Evolutionary conservation across 2,329 filamentous ascomycete species (phyloP).

Genomic region (Scedosporium dehoogii): DNA sequence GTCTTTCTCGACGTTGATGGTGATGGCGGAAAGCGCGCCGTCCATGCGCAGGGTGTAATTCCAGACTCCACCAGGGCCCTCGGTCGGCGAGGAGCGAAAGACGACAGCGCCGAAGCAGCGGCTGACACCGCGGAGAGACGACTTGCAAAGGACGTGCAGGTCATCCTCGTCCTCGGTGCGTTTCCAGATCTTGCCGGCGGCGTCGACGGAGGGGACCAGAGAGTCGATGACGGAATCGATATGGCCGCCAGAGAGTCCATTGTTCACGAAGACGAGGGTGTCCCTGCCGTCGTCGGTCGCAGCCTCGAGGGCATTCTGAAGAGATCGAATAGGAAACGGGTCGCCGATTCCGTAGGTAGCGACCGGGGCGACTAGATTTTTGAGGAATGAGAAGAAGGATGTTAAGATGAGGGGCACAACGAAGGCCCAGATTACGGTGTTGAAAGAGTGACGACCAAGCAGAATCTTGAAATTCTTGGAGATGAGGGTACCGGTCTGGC

Average conservation of each 20-base stretch:
- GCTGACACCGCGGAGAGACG: conserved; percentile 55
- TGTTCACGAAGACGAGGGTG: conserved; percentile 71
- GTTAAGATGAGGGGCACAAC: conserved; percentile 49
- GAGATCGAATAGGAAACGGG: conserved; percentile 48
- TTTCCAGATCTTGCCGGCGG: conserved; percentile 44
- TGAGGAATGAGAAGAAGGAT: conserved; percentile 58
- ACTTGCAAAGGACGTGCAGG: conserved; percentile 53
- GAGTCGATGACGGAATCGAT: conserved; percentile 62
- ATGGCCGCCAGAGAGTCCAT: conserved; percentile 55
- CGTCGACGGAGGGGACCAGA: conserved; percentile 47
- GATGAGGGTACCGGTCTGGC: conserved; percentile 51
- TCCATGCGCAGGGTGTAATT: conserved; percentile 81
- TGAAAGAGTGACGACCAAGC: conserved; percentile 39
- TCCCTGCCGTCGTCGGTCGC: conserved; percentile 48
- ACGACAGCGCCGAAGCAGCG: conserved; percentile 64
- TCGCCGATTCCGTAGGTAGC: conserved; percentile 64
- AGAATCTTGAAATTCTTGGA: conserved; percentile 53
- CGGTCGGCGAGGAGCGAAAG: conserved; percentile 64
- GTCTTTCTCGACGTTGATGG: conserved; percentile 52
- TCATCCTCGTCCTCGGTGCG: conserved; percentile 45
- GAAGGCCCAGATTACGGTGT: conserved; percentile 47
- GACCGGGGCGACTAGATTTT: conserved; percentile 74
- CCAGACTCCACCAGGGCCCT: conserved; percentile 61
- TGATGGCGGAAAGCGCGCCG: conserved; percentile 48
- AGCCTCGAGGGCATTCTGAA: conserved; percentile 51